Base-by-base conservation (phyloP, 2,329 filamentous ascomycete genomes). In the Fusarium liriodendri region DNA sequence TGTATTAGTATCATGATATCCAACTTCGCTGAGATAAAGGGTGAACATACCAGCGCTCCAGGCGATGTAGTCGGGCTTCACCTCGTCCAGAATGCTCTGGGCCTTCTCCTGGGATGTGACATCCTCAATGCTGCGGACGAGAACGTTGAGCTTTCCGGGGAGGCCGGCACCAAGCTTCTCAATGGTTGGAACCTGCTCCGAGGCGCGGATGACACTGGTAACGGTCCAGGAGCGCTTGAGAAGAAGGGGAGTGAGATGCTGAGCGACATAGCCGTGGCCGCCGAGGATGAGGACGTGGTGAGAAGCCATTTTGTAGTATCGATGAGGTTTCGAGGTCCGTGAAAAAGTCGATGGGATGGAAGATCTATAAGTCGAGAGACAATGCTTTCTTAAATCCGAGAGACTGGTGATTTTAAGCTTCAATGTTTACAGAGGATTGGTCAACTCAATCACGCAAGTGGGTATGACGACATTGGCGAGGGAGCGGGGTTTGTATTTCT, bases 221-320 rank as follows among this genome's bases (percentile, higher is more conserved):
- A 97, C 92, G 74, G 89, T 90, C 92, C 94, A 96, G 37, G 89
- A 90, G 74, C 91, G 90, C 60, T 90, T 87, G 47, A 97, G 89
- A 9, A 97, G 90, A 68, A 95, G 87, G 2, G 93, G 93, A 10
- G 94, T 97, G 42, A 97, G 88, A 50, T 92, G 84, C 67, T 94
- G 90, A 74, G 94, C 89, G 69, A 97, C 83, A 81, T 95, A 94
- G 84, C 94, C 94, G 84, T 95, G 94, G 78, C 94, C 94, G 78
- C 94, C 94, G 72, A 97, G 89, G 74, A 97, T 83, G 70, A 95
- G 90, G 68, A 95, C 90, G 79, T 89, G 86, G 47, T 80, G 80
- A 45, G 82, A 76, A 55, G 79, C 57, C 82, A 83, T 83, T 42
- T 50, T 18, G 16, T 11, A 60, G 22, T 54, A 18, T 50, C 3